Evolutionary conservation across 2,329 filamentous ascomycete genomes (phyloP).

Genomic region (Plectosphaerella plurivora): DNA sequence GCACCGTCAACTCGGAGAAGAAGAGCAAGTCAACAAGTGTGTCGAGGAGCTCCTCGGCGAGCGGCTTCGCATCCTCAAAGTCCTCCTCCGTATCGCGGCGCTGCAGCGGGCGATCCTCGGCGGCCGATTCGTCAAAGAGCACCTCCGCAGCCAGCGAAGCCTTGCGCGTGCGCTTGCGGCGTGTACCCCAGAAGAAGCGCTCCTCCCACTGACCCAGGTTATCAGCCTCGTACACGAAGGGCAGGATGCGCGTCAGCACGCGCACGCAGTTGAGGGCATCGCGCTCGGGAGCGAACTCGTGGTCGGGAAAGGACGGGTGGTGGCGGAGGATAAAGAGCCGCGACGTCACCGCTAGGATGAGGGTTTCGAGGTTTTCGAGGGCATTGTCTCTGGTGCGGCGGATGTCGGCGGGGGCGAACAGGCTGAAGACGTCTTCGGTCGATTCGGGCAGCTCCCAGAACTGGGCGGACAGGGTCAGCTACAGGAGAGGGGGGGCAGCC

Average conservation of each 20-base stretch:
- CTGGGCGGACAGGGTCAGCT: constrained; percentile 35
- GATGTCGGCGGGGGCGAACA: constrained; percentile 86
- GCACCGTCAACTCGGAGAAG: constrained; percentile 84
- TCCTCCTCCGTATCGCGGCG: constrained; percentile 44
- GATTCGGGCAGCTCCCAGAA: constrained; percentile 98
- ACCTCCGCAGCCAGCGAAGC: constrained; percentile 67
- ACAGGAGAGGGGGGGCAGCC: constrained; percentile 1
- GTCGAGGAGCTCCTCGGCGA: constrained; percentile 90
- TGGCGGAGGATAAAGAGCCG: constrained; percentile 78
- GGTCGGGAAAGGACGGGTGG: constrained; percentile 85
- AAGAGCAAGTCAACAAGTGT: constrained; percentile 86
- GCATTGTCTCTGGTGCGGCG: constrained; percentile 82
- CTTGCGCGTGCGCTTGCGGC: constrained; percentile 67
- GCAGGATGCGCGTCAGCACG: constrained; percentile 81
- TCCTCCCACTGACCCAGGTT: constrained; percentile 82
- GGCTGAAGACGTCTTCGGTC: constrained; percentile 91
- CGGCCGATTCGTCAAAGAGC: constrained; percentile 73
- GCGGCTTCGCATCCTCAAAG: constrained; percentile 77
- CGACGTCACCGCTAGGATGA: constrained; percentile 78
- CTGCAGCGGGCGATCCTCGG: constrained; percentile 14
- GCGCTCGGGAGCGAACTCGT: constrained; percentile 75
- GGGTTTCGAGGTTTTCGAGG: constrained; percentile 82
- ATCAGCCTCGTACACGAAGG: constrained; percentile 89
- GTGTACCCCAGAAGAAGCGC: constrained; percentile 82
- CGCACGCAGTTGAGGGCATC: constrained; percentile 95